Evolutionary conservation across 2,329 filamentous ascomycete species (phyloP).

Genomic region (Monilinia aucupariae): DNA sequence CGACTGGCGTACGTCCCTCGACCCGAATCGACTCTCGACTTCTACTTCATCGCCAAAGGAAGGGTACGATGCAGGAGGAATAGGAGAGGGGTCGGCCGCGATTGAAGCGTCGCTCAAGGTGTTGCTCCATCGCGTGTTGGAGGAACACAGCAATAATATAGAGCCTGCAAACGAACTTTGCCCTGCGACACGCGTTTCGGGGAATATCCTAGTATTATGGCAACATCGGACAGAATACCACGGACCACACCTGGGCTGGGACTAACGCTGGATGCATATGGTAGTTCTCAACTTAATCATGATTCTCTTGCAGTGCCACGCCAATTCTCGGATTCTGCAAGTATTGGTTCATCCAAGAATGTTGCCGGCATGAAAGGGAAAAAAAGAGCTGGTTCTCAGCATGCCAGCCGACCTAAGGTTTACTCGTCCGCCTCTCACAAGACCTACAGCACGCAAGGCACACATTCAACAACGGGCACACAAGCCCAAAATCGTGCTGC

Average conservation of each 20-base stretch:
- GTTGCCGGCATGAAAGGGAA: slow-evolving; percentile 24
- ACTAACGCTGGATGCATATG: slow-evolving; percentile 26
- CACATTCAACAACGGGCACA: slow-evolving; percentile 28
- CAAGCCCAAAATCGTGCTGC: slow-evolving; percentile 23
- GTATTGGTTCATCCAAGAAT: slow-evolving; percentile 24
- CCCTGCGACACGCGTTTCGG: slow-evolving; percentile 7
- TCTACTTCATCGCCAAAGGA: not conserved
- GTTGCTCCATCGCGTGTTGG: slow-evolving; percentile 16
- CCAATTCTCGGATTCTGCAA: slow-evolving; percentile 25
- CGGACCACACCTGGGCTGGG: slow-evolving; percentile 20
- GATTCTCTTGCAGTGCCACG: slow-evolving; percentile 19
- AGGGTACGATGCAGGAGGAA: slow-evolving; percentile 3
- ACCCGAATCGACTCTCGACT: not conserved
- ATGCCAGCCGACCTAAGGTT: slow-evolving; percentile 24
- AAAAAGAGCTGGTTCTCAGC: slow-evolving; percentile 18
- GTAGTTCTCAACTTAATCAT: slow-evolving; percentile 25
- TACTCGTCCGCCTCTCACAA: slow-evolving; percentile 28
- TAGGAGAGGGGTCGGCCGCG: slow-evolving; percentile 10
- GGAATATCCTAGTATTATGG: slow-evolving; percentile 18
- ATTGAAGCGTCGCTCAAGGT: slow-evolving; percentile 14
- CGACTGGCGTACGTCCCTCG: not conserved
- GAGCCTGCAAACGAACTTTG: not conserved
- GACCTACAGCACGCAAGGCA: slow-evolving; percentile 21
- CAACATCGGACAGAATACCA: slow-evolving; percentile 20
- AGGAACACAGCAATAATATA: not conserved